Evolutionary conservation across 495 filamentous ascomycete species (phyloP).

Genomic region (Podospora comata): DNA sequence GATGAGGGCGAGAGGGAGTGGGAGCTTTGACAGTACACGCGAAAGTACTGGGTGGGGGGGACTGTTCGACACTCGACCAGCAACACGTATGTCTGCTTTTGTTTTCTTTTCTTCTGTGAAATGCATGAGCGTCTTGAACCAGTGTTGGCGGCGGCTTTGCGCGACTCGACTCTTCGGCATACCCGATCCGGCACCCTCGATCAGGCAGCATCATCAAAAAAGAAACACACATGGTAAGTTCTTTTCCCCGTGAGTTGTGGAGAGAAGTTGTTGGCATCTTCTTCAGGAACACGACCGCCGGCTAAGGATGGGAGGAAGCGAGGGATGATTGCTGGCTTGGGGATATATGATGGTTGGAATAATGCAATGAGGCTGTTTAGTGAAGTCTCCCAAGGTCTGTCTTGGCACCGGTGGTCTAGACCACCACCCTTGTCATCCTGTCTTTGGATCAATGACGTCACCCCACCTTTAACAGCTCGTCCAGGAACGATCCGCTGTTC

Average conservation of each 20-base stretch:
- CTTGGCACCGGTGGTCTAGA: not conserved
- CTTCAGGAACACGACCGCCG: too few species aligned
- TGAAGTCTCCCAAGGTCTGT: not conserved
- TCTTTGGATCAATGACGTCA: constrained; percentile 1
- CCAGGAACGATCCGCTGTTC: not conserved
- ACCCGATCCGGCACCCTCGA: too few species aligned
- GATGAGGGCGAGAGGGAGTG: not conserved
- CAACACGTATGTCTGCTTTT: constrained; percentile 1
- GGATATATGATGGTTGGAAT: too few species aligned
- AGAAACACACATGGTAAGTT: not conserved
- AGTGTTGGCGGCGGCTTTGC: constrained; percentile 32
- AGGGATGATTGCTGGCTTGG: too few species aligned
- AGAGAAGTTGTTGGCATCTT: too few species aligned
- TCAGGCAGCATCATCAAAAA: not conserved
- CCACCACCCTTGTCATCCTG: not conserved
- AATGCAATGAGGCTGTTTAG: too few species aligned
- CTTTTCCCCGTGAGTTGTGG: not conserved
- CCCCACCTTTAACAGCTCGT: not conserved
- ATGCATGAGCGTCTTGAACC: constrained; percentile 40
- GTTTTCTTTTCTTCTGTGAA: constrained; percentile 17
- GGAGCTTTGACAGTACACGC: too few species aligned
- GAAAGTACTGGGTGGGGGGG: not conserved
- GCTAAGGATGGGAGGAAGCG: too few species aligned
- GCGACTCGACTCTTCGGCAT: not conserved
- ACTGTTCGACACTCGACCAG: not conserved